Base-by-base conservation (phyloP, 2,329 filamentous ascomycete species). In the Pseudocercospora fijiensis region DNA sequence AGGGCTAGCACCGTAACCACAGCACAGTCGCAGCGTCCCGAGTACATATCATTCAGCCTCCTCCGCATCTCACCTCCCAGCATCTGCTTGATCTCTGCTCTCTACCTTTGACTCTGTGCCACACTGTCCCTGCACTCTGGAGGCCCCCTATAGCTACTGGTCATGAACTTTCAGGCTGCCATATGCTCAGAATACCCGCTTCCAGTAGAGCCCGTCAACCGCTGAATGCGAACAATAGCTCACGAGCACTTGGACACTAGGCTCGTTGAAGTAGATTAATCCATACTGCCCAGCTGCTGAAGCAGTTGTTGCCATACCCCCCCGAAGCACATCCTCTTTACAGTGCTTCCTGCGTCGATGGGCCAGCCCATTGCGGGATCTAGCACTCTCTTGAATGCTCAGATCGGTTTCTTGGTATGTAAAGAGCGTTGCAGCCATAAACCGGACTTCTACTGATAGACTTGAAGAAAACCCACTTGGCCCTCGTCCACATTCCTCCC, bases 401-500 rank as follows among this genome's bases (percentile, higher is more conserved):
- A 81, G 66, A 81, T 83, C 58, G 79, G 79, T 60, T 82, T 83
- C 64, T 71, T 82, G 67, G 81, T 82, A 76, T 7, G 37, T 41
- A n/a, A n/a, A 72, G 64, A 37, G n/a, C 9, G n/a, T 55, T 16
- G 13, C 6, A 16, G 27, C 24, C 16, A 20, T 24, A 5, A 18
- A 27, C 3, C 4, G 28, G n/a, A 53, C n/a, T 56, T 11, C 47
- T 49, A 33, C 66, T 65, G 62, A 68, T 53, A 16, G 24, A 18
- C 18, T 0, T 70, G 41, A 80, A 98, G 95, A 90, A 96, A 73
- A 92, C 92, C 70, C 89, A 88, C 67, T 87, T 96, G 72, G 92
- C 88, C 72, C 84, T 99, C 65, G 92, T 98, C 73, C 93, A 97
- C 77, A 93, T 98, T 63, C 93, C 94, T 1, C 81, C 96, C 65